Percentiles rank a stretch among this genome's conserved stretches.
Conservation (phyloP, 257 asterid species). For the Solanum chiquidenum region DNA sequence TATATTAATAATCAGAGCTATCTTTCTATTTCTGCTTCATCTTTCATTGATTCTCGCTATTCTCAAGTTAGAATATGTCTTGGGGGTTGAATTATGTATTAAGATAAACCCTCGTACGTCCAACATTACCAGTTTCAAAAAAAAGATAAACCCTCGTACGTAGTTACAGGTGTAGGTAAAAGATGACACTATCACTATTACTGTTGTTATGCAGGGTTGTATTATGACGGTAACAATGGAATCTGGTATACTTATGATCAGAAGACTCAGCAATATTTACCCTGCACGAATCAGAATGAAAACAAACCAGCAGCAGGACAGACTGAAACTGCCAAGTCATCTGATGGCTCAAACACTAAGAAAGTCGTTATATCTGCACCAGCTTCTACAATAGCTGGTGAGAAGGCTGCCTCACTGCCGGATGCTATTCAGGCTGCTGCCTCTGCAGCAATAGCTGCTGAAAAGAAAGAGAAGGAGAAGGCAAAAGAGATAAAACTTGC, state of each 20-base stretch:
- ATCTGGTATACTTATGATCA: conserved; percentile 85
- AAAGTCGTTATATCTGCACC: conserved; percentile 93
- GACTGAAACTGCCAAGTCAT: conserved; percentile 33
- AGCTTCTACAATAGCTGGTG: conserved; percentile 72
- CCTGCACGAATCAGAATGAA: conserved; percentile 70
- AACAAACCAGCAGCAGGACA: conserved; percentile 46
- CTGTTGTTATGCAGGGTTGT: conserved; percentile 45
- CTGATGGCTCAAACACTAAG: conserved; percentile 44
- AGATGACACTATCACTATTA: background rate
- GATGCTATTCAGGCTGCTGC: conserved; percentile 99
- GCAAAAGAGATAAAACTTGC: conserved; percentile 81
- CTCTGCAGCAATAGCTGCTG: conserved; percentile 93
- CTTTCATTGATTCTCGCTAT: background rate
- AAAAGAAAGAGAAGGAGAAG: conserved; percentile 92
- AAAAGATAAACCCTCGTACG: background rate
- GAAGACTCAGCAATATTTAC: conserved; percentile 70
- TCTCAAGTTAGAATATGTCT: background rate
- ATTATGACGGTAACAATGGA: conserved; percentile 91
- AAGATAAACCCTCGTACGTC: background rate
- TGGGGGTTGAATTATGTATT: background rate
- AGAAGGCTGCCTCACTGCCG: conserved; percentile 74
- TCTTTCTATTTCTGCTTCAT: background rate
- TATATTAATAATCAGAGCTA: background rate
- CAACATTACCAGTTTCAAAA: no score
- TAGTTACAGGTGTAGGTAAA: background rate